Conservation (phyloP, 495 filamentous ascomycete species). For the Annulohypoxylon stygium region DNA sequence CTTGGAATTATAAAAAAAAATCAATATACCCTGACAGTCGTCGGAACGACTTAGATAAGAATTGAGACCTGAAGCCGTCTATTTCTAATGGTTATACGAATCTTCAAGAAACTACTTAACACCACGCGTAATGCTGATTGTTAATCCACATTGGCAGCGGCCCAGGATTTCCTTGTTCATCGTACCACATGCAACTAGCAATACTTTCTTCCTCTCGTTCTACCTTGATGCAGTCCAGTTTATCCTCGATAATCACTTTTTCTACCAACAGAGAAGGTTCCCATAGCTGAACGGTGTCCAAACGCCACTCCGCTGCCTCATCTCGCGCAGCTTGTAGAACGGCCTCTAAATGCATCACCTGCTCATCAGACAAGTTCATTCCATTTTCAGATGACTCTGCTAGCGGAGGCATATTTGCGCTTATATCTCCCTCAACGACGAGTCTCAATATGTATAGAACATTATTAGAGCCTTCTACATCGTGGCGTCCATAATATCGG, state of each 20-base stretch:
- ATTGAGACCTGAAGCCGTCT: no score
- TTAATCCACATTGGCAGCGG: conserved; percentile 74
- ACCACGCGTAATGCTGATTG: conserved; percentile 88
- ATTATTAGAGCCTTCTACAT: conserved; percentile 56
- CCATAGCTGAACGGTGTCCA: no score
- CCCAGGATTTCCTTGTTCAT: conserved; percentile 36
- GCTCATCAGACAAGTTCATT: conserved; percentile 21
- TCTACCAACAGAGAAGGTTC: conserved; percentile 44
- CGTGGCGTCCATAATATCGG: conserved; percentile 60
- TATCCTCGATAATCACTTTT: conserved; percentile 30
- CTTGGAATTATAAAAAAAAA: no score
- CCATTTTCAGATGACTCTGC: no score
- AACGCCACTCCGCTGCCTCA: conserved; percentile 47
- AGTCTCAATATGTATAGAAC: conserved; percentile 73
- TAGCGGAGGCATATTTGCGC: no score
- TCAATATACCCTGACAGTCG: not conserved
- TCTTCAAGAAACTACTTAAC: conserved; percentile 53
- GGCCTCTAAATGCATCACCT: conserved; percentile 9
- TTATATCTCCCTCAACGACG: no score
- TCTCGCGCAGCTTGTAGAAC: conserved; percentile 44
- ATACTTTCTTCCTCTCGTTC: conserved; percentile 52
- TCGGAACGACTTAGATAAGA: no score
- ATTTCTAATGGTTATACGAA: no score
- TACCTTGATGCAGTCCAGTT: conserved; percentile 34
- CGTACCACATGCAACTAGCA: conserved; percentile 49